Conservation (phyloP, 2,329 filamentous ascomycete species). For the Venturia nashicola region DNA sequence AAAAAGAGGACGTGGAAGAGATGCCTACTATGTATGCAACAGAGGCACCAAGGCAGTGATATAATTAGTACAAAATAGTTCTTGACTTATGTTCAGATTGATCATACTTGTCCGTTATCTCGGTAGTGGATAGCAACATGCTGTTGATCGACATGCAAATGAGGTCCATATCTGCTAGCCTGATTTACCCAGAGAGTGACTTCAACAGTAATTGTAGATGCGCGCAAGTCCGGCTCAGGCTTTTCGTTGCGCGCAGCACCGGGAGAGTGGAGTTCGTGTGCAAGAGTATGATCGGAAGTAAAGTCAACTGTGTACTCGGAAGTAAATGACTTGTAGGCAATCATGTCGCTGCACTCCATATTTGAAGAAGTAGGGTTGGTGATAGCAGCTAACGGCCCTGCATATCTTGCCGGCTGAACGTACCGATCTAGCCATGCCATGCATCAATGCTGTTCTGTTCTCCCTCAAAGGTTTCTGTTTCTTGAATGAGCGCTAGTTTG, state of each 20-base stretch:
- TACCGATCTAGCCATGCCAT: background rate
- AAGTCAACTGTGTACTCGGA: no score
- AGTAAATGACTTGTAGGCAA: no score
- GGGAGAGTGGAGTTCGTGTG: background rate
- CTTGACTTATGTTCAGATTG: background rate
- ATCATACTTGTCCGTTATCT: no score
- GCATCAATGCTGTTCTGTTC: no score
- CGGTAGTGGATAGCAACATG: no score
- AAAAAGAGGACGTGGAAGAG: background rate
- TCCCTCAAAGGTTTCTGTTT: no score
- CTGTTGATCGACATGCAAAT: no score
- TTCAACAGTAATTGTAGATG: background rate
- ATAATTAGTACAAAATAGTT: background rate
- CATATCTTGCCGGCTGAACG: background rate
- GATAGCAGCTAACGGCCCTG: background rate
- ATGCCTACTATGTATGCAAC: no score
- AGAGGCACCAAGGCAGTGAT: background rate
- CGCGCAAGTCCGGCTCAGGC: background rate
- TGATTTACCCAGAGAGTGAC: background rate
- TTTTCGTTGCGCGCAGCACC: background rate
- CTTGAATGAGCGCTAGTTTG: no score
- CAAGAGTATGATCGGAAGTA: background rate
- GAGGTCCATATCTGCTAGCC: no score
- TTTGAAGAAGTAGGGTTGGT: background rate
- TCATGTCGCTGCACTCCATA: no score